These are phyloP conservation scores for Serendipita indica DNA, from an alignment of 768 basidiomycete genomes.

Conservation along the genomic window DNA sequence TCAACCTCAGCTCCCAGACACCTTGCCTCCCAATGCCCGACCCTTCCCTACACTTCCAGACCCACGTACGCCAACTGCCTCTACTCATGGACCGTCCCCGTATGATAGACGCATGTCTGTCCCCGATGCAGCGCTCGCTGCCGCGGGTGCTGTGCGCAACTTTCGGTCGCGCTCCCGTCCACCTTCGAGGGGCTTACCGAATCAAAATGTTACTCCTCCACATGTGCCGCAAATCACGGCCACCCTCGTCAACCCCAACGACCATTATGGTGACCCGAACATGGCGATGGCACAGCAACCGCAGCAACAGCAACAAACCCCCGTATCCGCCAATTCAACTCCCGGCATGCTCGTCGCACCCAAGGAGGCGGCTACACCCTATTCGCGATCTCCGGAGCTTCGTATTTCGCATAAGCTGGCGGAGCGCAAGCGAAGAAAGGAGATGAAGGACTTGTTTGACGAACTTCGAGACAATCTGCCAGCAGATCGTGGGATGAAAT, in stretches of 20 bases:
- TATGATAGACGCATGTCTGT: slow-evolving; percentile 68
- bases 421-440: slow-evolving; percentile 90
- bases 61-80: slow-evolving; percentile 21
- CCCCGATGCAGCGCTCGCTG: slow-evolving; percentile 29
- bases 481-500: slow-evolving; percentile 85
- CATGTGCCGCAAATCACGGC: slow-evolving; percentile 25
- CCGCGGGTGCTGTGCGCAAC: slow-evolving; percentile 34
- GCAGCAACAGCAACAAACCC: slow-evolving; percentile 22
- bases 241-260: background rate
- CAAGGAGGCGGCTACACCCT: slow-evolving; percentile 41
- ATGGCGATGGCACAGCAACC: background rate
- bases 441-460: slow-evolving; percentile 98
- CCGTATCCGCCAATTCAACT: slow-evolving; percentile 25
- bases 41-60: slow-evolving; percentile 32
- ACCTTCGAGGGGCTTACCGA: slow-evolving; percentile 40
- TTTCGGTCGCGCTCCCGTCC: slow-evolving; percentile 57
- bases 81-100: slow-evolving; percentile 22
- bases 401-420: slow-evolving; percentile 94
- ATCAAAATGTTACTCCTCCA: slow-evolving; percentile 19
- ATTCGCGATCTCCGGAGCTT: slow-evolving; percentile 89
- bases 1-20: background rate
- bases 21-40: slow-evolving; percentile 3
- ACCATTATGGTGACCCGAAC: slow-evolving; percentile 4
- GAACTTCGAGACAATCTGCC: slow-evolving; percentile 89
- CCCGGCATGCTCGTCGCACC: slow-evolving; percentile 33